Conservation (phyloP, 1,139 yeast species). For the Oligophagozyma castellii region DNA sequence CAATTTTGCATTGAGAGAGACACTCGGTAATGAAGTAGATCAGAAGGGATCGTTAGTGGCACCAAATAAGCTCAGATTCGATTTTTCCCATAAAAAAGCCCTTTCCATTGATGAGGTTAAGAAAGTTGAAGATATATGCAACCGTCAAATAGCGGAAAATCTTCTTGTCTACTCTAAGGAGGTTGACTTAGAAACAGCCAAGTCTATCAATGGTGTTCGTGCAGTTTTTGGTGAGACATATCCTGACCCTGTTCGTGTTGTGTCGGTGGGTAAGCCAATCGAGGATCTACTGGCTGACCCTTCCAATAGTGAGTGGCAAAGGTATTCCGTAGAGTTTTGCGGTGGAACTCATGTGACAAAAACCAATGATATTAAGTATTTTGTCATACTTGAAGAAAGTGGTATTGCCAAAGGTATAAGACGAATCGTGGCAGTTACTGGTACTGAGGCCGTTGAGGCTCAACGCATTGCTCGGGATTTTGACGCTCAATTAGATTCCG, state of each 20-base stretch:
- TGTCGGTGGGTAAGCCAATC: slow-evolving; percentile 84
- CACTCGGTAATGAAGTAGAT: slow-evolving; percentile 76
- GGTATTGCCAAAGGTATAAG: slow-evolving; percentile 98
- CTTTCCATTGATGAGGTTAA: slow-evolving; percentile 56
- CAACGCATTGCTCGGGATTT: slow-evolving; percentile 72
- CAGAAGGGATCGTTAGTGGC: slow-evolving; percentile 97
- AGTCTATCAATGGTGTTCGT: slow-evolving; percentile 69
- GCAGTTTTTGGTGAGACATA: slow-evolving; percentile 98
- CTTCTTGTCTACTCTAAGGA: slow-evolving; percentile 68
- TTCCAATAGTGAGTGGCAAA: slow-evolving; percentile 55
- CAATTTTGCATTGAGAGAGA: slow-evolving; percentile 76
- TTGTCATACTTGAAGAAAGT: slow-evolving; percentile 81
- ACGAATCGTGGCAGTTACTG: slow-evolving; percentile 95
- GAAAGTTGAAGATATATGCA: slow-evolving; percentile 62
- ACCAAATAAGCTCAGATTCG: slow-evolving; percentile 89
- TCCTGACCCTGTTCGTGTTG: slow-evolving; percentile 98
- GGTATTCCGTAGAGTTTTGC: slow-evolving; percentile 83
- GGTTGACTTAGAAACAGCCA: slow-evolving; percentile 61
- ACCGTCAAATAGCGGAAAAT: slow-evolving; percentile 58
- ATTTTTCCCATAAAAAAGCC: slow-evolving; percentile 84
- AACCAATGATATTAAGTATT: slow-evolving; percentile 86
- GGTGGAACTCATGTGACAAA: slow-evolving; percentile 96
- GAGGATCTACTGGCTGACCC: slow-evolving; percentile 69
- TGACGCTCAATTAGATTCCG: slow-evolving; percentile 42
- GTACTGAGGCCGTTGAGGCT: slow-evolving; percentile 78